Percentiles rank a stretch among this genome's conserved stretches.
Evolutionary conservation across 164 flowering plant genomes (phyloP).

Genomic region (Vitis rotundifolia): DNA sequence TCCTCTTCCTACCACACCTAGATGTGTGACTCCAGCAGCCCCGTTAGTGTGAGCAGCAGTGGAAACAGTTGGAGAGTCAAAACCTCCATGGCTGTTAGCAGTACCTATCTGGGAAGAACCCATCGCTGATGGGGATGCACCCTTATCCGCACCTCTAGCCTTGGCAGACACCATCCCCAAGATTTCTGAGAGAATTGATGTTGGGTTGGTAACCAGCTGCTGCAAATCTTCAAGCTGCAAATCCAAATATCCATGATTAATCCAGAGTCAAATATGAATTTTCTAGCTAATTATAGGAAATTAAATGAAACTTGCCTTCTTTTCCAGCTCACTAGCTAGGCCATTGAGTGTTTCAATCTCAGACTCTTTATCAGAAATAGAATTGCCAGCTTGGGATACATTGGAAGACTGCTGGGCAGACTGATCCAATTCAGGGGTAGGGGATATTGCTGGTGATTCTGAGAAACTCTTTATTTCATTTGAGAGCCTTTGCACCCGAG

Average conservation of each 20-base stretch:
- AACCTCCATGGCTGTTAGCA: slow-evolving; percentile 32
- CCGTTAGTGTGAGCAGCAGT: slow-evolving; percentile 60
- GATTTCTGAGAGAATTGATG: slow-evolving; percentile 65
- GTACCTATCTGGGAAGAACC: slow-evolving; percentile 57
- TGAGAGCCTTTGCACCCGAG: slow-evolving; percentile 51
- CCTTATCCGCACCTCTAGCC: slow-evolving; percentile 34
- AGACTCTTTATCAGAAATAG: slow-evolving; percentile 49
- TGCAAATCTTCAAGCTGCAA: slow-evolving; percentile 94
- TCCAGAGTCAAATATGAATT: neutral
- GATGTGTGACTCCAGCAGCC: slow-evolving; percentile 65
- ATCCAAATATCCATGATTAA: neutral
- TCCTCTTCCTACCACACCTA: slow-evolving; percentile 97
- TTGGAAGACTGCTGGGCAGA: slow-evolving; percentile 28
- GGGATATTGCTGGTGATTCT: slow-evolving; percentile 27
- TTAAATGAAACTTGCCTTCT: slow-evolving; percentile 58
- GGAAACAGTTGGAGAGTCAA: slow-evolving; percentile 60
- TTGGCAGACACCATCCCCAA: slow-evolving; percentile 55
- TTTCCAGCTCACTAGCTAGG: slow-evolving; percentile 73
- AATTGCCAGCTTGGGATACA: slow-evolving; percentile 29
- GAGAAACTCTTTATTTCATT: slow-evolving; percentile 42
- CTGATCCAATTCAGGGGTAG: slow-evolving; percentile 27
- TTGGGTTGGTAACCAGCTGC: slow-evolving; percentile 61
- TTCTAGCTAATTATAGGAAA: neutral
- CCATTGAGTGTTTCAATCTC: slow-evolving; percentile 72
- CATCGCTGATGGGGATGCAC: slow-evolving; percentile 29